phyloP scores from a whole-genome alignment of 2,329 filamentous ascomycete species.

The Exophiala viscosa region DNA sequence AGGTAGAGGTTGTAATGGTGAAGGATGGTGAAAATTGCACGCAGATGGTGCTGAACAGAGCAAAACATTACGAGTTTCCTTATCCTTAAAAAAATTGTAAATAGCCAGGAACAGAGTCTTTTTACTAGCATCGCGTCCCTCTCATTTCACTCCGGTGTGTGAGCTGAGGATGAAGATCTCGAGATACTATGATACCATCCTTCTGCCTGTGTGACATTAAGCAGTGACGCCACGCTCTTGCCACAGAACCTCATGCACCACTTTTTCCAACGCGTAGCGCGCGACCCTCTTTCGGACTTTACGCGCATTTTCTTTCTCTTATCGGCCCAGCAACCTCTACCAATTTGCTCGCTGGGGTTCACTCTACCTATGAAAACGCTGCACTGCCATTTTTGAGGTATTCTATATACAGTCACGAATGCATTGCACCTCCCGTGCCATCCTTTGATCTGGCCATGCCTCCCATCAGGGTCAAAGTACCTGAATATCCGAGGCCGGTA shows the following conservation, averaged over 20 bases:
- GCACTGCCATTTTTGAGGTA: neutral
- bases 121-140: neutral
- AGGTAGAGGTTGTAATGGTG: neutral
- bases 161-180: no score
- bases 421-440: neutral
- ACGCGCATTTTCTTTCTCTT: neutral
- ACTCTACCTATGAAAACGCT: neutral
- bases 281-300: neutral
- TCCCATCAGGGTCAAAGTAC: constrained; percentile 7
- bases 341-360: neutral
- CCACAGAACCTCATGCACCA: no score
- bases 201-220: no score
- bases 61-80: neutral
- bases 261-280: no score
- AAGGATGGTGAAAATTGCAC: neutral
- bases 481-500: constrained; percentile 26
- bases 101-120: neutral
- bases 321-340: neutral
- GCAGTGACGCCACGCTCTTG: no score
- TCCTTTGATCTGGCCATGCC: constrained; percentile 8
- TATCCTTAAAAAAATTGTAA: neutral
- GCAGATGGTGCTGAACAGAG: neutral
- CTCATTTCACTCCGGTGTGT: no score
- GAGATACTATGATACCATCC: no score
- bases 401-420: neutral